phyloP scores from a whole-genome alignment of 169 alveolate genomes.

The Plasmodium vivax region DNA sequence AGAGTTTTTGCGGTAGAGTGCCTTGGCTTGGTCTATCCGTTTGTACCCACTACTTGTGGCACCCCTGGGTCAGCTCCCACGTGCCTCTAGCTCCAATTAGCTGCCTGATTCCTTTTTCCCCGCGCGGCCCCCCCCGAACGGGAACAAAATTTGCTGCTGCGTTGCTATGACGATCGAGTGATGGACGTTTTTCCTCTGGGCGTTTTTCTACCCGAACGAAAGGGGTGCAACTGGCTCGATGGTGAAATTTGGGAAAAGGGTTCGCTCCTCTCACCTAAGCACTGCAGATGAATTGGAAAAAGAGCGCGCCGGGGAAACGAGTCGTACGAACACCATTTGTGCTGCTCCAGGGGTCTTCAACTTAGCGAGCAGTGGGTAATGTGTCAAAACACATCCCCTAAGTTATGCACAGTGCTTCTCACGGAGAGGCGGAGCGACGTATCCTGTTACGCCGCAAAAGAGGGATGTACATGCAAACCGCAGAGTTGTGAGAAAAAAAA shows the following conservation, averaged over 20 bases:
- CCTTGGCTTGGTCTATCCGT: background rate
- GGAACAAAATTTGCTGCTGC: background rate
- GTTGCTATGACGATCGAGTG: background rate
- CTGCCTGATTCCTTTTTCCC: background rate
- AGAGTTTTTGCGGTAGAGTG: too few species aligned
- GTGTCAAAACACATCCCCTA: background rate
- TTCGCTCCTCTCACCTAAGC: background rate
- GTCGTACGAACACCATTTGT: background rate
- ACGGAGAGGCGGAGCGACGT: background rate
- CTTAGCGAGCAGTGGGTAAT: background rate
- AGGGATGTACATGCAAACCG: background rate
- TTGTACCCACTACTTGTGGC: background rate
- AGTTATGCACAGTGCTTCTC: background rate
- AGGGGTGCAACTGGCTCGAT: background rate
- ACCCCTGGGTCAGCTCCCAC: background rate
- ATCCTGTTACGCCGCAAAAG: background rate
- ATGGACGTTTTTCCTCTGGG: background rate
- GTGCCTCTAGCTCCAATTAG: background rate
- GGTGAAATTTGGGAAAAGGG: background rate
- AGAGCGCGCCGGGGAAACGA: background rate
- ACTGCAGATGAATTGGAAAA: background rate
- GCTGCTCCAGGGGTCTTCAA: background rate
- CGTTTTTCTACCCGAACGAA: background rate
- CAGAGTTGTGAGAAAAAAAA: background rate
- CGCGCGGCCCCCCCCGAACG: background rate